A percentile compares a stretch with the other conserved stretches of the same genome.
These are phyloP conservation scores for Dalbergia cochinchinensis DNA, from an alignment of 306 rosid species.

Conservation along the genomic window DNA sequence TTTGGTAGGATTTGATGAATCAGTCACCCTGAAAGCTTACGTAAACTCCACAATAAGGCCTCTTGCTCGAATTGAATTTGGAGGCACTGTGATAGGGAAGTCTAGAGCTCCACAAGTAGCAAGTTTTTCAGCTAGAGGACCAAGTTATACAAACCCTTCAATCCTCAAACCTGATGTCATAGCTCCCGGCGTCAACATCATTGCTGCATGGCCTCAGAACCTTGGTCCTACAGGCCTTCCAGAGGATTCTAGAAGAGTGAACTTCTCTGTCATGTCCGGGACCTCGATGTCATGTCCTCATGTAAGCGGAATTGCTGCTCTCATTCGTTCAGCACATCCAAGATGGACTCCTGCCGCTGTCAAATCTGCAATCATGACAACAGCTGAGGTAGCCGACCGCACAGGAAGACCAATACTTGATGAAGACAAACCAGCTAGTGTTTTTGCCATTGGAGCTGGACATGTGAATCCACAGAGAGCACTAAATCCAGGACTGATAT, in stretches of 20 bases:
- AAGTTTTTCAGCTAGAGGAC: conserved; percentile 88
- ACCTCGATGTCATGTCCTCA: conserved; percentile 98
- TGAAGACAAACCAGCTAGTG: conserved; percentile 68
- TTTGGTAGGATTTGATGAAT: conserved; percentile 81
- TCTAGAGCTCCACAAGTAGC: conserved; percentile 87
- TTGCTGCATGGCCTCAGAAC: conserved; percentile 99
- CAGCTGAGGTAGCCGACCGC: conserved; percentile 70
- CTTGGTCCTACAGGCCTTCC: conserved; percentile 88
- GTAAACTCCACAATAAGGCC: conserved; percentile 75
- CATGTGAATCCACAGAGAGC: conserved; percentile 82
- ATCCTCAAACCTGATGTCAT: conserved; percentile 93
- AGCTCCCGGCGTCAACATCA: conserved; percentile 95
- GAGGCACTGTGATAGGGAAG: conserved; percentile 80
- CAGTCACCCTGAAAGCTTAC: conserved; percentile 67
- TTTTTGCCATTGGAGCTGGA: conserved; percentile 81
- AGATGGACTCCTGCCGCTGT: conserved; percentile 85
- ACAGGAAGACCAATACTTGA: conserved; percentile 78
- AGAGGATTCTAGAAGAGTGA: conserved; percentile 80
- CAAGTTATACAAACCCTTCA: conserved; percentile 82
- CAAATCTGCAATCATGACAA: conserved; percentile 88
- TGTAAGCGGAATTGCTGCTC: conserved; percentile 88
- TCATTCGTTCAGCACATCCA: conserved; percentile 76
- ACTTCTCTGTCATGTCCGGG: conserved; percentile 92
- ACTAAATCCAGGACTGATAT: conserved; percentile 74
- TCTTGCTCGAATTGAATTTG: conserved; percentile 68